Evolutionary conservation across 2,329 filamentous ascomycete species (phyloP), one percentile per base, ranked within the genome.

Genomic region (Cercospora sp.): DNA sequence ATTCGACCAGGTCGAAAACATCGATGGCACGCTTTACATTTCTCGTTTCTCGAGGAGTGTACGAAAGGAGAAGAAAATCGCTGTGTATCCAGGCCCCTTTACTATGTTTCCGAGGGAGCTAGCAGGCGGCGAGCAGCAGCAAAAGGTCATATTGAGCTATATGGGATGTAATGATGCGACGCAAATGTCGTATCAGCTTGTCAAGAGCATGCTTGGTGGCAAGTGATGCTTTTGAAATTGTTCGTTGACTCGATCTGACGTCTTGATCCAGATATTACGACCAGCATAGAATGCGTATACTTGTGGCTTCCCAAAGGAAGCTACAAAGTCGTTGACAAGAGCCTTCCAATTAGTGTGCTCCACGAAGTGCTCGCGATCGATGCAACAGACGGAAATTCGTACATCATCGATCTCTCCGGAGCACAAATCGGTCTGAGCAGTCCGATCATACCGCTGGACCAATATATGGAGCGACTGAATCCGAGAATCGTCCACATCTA

Each of bases 311-410:
- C 13, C 8, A 48, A 28, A 5, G 59, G 59, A 6, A 61, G 59
- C 36, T 61, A 61, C 16, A 48, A 16, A 61, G 59, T 61, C 40
- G 36, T 48, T 16, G 59, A 61, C 5, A 48, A 5, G 12, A 16
- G 13, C 8, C 16, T 16, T 1, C 18, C 36, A 1, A 4, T 26
- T 3, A 45, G 28, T 5, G 59, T 40, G 1, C 31, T 40, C 1
- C 61, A 63, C 61, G 45, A 63, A 42, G 45, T 63, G 12, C 61
- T 63, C 12, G 51, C 28, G 13, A 36, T 63, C 30, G 42, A 55
- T 10, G 61, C 61, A 13, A 31, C 33, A 6, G 61, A 63, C 31
- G 61, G 61, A 6, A 57, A 40, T 4, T 63, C 61, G 6, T 63
- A 63, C 31, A 28, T 57, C 4, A 55, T 63, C 30, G 61, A 63